Evolutionary conservation across 2,329 filamentous ascomycete species (phyloP), one percentile per base, ranked within the genome.

Genomic region (Sporothrix pseudoabietina): DNA sequence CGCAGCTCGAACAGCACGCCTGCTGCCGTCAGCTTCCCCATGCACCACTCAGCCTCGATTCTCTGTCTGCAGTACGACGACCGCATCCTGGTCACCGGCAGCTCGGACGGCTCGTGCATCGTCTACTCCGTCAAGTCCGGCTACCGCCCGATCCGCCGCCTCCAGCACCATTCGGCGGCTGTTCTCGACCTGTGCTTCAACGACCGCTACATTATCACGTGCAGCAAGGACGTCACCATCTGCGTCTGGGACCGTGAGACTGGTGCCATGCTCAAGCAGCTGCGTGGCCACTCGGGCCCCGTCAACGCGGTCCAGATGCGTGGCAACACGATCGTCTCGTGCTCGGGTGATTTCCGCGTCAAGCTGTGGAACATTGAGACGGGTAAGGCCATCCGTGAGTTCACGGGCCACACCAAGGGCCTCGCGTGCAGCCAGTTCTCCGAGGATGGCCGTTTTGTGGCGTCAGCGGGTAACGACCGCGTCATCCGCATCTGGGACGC

Each of bases 251-350:
- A 97, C 79, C 92, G 96, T 63, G 84, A 88, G 72, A 96, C 93
- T 0, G 93, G 94, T 49, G 83, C 84, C 10, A 85, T 97, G 65
- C 82, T 97, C 66, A 93, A 92, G 78, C 92, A 93, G 78, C 87
- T 99, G 68, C 88, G 89, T 49, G 96, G 95, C 8, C 96, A 99
- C 81, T 87, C 89, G 1, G 96, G 96, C 0, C 96, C 96, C 0
- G 96, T 99, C 77, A 99, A 99, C 79, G 94, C 96, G 1, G 94
- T 99, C 5, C 95, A 98, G 83, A 89, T 99, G 81, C 92, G 95
- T 71, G 95, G 94, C 74, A 95, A 97, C 82, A 91, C 94, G 7
- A 90, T 98, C 68, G 94, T 98, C 41, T 97, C 93, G 66, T 97
- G 96, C 79, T 96, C 92, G 72, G 96, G 96, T 72, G 96, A 99